phyloP scores from a whole-genome alignment of 208 protist genomes.

The Lotmaria passim region DNA sequence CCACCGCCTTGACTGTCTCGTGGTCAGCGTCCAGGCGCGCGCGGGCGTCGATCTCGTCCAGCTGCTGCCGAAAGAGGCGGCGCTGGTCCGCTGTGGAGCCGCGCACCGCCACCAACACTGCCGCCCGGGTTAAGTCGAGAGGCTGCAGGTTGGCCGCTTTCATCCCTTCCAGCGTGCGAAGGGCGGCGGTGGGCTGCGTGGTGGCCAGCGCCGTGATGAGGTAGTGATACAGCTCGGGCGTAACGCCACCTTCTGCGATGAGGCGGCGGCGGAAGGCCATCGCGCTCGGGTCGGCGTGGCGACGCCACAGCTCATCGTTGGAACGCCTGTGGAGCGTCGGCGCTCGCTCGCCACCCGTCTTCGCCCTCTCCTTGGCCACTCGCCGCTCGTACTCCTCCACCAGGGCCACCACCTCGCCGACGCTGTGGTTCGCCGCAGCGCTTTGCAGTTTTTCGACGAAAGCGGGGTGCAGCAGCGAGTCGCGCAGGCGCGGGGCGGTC shows the following conservation, averaged over 20 bases:
- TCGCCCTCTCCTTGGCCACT: conserved; percentile 49
- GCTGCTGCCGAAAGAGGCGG: conserved; percentile 64
- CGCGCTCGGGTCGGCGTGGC: conserved; percentile 56
- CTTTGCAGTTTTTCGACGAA: conserved; percentile 57
- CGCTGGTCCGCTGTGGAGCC: conserved; percentile 52
- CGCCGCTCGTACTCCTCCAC: conserved; percentile 63
- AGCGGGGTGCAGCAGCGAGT: conserved; percentile 73
- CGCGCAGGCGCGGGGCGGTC: conserved; percentile 45
- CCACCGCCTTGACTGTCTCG: conserved; percentile 55
- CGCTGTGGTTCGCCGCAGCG: conserved; percentile 44
- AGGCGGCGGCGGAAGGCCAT: conserved; percentile 50
- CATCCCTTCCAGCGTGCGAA: conserved; percentile 82
- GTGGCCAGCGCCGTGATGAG: conserved; percentile 65
- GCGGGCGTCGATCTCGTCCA: conserved; percentile 52
- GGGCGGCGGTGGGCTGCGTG: conserved; percentile 66
- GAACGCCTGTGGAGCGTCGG: conserved; percentile 6
- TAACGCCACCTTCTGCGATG: conserved; percentile 61
- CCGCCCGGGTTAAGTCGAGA: conserved; percentile 77
- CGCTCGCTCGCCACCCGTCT: conserved; percentile 18
- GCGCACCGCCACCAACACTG: conserved; percentile 57
- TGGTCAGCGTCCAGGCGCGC: conserved; percentile 61
- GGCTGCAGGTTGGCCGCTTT: conserved; percentile 56
- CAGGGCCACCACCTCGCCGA: conserved; percentile 46
- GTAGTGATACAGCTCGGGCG: conserved; percentile 91
- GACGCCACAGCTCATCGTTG: conserved; percentile 61